These are phyloP conservation scores for Xylaria venustula DNA, from an alignment of 495 filamentous ascomycete genomes.

Conservation along the genomic window DNA sequence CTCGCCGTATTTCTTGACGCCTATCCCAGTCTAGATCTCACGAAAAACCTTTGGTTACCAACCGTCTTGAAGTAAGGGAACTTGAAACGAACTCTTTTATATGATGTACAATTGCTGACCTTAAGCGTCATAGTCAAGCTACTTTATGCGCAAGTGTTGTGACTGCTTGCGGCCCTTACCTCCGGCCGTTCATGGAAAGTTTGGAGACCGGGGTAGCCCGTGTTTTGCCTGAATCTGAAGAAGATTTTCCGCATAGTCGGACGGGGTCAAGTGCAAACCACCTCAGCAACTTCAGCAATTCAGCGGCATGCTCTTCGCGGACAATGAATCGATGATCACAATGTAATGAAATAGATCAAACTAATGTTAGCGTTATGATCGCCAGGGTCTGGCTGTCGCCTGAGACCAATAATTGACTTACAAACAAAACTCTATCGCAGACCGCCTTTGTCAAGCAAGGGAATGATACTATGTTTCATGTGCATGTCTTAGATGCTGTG, in stretches of 20 bases:
- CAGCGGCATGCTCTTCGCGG: neutral
- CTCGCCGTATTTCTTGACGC: slow-evolving; percentile 27
- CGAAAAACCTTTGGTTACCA: slow-evolving; percentile 30
- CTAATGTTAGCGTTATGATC: neutral
- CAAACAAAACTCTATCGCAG: neutral
- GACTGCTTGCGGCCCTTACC: slow-evolving; percentile 46
- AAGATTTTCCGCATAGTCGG: slow-evolving; percentile 23
- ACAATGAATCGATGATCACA: neutral
- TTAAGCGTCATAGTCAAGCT: slow-evolving; percentile 20
- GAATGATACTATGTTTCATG: neutral
- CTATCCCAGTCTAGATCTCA: slow-evolving; percentile 16
- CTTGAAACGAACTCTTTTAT: too few species aligned
- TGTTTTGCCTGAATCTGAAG: slow-evolving; percentile 19
- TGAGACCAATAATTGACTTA: neutral
- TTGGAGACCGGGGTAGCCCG: slow-evolving; percentile 43
- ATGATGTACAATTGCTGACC: too few species aligned
- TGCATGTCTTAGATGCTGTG: neutral
- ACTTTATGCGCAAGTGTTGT: slow-evolving; percentile 39
- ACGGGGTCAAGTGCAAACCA: slow-evolving; percentile 33
- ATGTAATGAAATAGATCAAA: neutral
- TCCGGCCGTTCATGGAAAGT: slow-evolving; percentile 47
- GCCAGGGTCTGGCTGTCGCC: neutral
- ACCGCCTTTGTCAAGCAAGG: neutral
- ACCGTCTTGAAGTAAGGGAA: slow-evolving; percentile 23
- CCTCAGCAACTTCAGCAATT: slow-evolving; percentile 24